Conservation (phyloP, 176 grass and related monocot genomes). For the Saccharum spontaneum region DNA sequence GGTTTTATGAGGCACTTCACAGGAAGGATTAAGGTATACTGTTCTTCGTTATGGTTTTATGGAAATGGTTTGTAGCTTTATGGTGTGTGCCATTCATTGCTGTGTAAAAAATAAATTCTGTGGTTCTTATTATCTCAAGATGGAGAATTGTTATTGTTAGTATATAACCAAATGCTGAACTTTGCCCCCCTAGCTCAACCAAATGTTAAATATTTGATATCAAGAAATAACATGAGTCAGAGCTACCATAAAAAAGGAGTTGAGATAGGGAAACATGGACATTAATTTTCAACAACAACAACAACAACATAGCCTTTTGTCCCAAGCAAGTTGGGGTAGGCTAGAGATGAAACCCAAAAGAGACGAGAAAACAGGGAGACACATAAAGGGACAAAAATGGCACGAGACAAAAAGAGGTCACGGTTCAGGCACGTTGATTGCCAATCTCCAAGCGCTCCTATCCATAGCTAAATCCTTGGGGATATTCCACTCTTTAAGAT, state of each 20-base stretch:
- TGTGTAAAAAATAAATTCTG: neutral
- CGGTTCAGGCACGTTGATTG: too few relatives aligned
- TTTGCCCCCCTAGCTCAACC: neutral
- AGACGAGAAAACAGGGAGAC: too few relatives aligned
- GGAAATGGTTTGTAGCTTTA: neutral
- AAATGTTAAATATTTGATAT: neutral
- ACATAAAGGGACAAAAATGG: too few relatives aligned
- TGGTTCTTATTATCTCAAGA: neutral
- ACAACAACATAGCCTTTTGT: too few relatives aligned
- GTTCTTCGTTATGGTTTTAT: neutral
- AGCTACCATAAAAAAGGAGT: neutral
- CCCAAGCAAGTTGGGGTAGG: too few relatives aligned
- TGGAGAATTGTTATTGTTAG: neutral
- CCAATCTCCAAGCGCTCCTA: too few relatives aligned
- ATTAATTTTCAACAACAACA: too few relatives aligned
- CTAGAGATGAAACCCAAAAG: too few relatives aligned
- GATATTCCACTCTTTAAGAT: too few relatives aligned
- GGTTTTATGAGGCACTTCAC: neutral
- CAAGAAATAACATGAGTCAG: neutral
- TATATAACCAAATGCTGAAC: conserved; percentile 7
- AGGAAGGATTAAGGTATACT: neutral
- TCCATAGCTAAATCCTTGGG: too few relatives aligned
- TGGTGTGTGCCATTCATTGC: neutral
- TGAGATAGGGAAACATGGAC: neutral
- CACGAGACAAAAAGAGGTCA: too few relatives aligned